Conservation (phyloP, 805 yeast genomes). For the Myxozyma mucilagina region DNA sequence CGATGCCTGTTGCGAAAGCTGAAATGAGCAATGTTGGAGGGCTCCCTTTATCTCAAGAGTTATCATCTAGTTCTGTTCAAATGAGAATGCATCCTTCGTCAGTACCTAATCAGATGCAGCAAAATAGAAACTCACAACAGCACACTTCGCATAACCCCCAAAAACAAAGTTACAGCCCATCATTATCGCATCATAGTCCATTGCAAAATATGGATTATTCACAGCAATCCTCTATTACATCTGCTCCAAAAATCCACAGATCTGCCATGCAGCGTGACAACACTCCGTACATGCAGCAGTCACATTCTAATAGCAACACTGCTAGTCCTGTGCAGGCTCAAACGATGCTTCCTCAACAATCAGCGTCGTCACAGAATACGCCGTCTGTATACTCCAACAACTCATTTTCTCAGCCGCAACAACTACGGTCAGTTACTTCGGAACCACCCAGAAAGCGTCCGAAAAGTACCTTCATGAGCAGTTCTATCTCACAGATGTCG, state of each 20-base stretch:
- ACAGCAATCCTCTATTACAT: not conserved
- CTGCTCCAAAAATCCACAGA: not conserved
- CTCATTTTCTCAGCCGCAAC: not conserved
- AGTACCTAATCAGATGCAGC: not conserved
- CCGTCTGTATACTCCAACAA: not conserved
- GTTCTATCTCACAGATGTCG: not conserved
- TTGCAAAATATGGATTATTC: not conserved
- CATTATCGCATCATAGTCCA: not conserved
- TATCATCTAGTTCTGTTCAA: not conserved
- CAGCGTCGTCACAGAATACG: constrained; percentile 2
- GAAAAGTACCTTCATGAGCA: not conserved
- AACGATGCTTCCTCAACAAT: not conserved
- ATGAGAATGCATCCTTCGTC: not conserved
- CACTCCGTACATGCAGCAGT: not conserved
- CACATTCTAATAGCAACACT: not conserved
- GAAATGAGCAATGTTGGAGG: not conserved
- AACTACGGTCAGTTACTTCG: not conserved
- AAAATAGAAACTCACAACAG: constrained; percentile 1
- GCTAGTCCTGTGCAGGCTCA: not conserved
- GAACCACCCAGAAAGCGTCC: constrained; percentile 3
- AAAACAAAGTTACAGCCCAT: not conserved
- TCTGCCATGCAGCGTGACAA: not conserved
- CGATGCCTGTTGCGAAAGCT: not conserved
- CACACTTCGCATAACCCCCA: not conserved
- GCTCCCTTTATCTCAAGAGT: not conserved